Conservation (phyloP, 306 rosid genomes). For the Quercus cerris region DNA sequence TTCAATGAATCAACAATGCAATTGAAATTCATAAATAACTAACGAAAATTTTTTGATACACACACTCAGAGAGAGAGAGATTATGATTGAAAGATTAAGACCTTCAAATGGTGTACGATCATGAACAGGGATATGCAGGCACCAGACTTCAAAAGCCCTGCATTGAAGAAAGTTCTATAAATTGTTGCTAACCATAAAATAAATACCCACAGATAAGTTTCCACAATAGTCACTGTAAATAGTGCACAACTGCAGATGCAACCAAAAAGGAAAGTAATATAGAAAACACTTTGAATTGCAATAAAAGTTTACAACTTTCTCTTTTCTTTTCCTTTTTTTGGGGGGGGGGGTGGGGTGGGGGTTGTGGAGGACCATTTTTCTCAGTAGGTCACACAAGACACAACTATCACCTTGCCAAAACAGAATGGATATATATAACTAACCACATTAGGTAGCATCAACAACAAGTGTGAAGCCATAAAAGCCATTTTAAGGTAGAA, state of each 20-base stretch:
- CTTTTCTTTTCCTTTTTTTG: neutral
- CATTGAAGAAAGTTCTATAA: constrained; percentile 4
- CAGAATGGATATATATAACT: neutral
- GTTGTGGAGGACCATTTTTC: neutral
- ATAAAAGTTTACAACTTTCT: neutral
- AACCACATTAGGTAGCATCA: neutral
- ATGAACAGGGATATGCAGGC: constrained; percentile 79
- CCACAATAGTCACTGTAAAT: neutral
- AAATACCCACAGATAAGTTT: neutral
- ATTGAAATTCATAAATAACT: neutral
- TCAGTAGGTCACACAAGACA: neutral
- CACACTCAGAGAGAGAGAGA: too few relatives aligned
- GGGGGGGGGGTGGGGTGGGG: too few relatives aligned
- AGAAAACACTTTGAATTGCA: neutral
- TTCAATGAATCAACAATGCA: too few relatives aligned
- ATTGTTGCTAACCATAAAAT: neutral
- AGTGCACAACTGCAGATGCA: neutral
- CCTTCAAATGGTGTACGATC: constrained; percentile 97
- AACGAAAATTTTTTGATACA: neutral
- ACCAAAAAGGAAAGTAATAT: neutral
- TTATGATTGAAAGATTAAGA: constrained; percentile 24
- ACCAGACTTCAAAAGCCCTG: constrained; percentile 92
- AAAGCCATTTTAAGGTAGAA: neutral
- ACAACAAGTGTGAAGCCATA: neutral
- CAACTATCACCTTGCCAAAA: neutral